These are phyloP conservation scores for Ustilago hordei DNA, from an alignment of 1,284 basidiomycete genomes.

Conservation along the genomic window DNA sequence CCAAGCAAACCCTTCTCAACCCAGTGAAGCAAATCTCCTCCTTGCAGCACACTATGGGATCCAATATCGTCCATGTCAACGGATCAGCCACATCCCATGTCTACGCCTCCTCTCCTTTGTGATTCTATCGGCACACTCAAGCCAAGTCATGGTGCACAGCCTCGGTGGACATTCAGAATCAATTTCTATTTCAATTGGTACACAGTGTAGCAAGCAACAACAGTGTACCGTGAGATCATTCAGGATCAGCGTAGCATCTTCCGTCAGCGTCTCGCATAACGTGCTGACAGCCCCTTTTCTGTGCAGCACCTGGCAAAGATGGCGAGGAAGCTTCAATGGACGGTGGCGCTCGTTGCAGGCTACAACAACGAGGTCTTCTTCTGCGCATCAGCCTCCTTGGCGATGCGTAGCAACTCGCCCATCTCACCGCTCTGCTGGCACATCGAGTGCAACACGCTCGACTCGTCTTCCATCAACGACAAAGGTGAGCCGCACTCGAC, in stretches of 20 bases:
- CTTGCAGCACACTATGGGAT: neutral
- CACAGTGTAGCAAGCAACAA: neutral
- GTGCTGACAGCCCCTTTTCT: neutral
- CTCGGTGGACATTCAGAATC: neutral
- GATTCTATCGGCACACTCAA: slow-evolving; percentile 6
- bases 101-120: neutral
- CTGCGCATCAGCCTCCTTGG: slow-evolving; percentile 41
- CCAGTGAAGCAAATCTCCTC: no score
- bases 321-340: neutral
- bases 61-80: neutral
- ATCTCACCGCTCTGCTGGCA: slow-evolving; percentile 64
- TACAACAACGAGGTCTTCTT: slow-evolving; percentile 1
- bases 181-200: neutral
- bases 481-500: slow-evolving; percentile 81
- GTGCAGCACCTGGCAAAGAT: neutral
- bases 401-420: slow-evolving; percentile 48
- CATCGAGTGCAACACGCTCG: slow-evolving; percentile 59
- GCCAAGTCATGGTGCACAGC: neutral
- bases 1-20: no score
- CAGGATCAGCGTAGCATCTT: neutral
- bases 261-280: neutral
- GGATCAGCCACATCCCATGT: neutral
- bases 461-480: slow-evolving; percentile 72
- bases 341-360: neutral
- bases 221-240: neutral